Base-by-base conservation (phyloP, 805 yeast genomes). In the Myxozyma kluyveri region DNA sequence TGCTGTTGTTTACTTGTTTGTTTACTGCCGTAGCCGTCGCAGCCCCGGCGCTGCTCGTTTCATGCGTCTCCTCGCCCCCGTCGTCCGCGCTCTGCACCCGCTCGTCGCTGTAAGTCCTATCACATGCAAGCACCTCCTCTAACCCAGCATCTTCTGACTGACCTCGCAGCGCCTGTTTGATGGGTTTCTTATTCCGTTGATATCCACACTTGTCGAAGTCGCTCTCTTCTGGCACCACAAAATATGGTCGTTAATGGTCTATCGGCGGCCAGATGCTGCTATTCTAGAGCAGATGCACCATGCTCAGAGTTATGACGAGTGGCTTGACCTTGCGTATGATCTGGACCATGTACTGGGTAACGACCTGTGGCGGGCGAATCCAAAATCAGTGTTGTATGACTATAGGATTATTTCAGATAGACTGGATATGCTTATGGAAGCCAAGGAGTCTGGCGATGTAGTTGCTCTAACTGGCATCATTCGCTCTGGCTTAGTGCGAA, bases 401-500 rank as follows among this genome's bases (percentile, higher is more conserved):
- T 93, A 88, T 67, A 74, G 82, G 33, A 75, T 95, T 36, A 87
- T 93, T 2, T 78, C 86, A 37, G 89, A 86, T 50, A 75, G 96
- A 50, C 73, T 84, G 56, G 77, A 81, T 47, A 74, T 76, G 23
- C 67, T 93, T 42, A 72, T 77, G 42, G 76, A 76, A 19, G 89
- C 95, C 0, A 67, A 93, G 44, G 71, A 74, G 24, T 72, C 73
- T 5, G 75, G 75, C 12, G 88, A 89, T 65, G 72, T 81, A 1
- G 75, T 74, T 19, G 69, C 74, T 31, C 71, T 89, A 18, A 76
- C 85, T 70, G 81, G 85, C 19, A 71, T 84, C 35, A 75, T 91
- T 42, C 71, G 96, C 37, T 84, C 95, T 0, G 96, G 96, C 0
- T 77, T 89, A 63, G 72, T 93, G 32, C 72, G 99, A 37, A 93